A percentile compares a stretch with the other conserved stretches of the same genome.
phyloP scores from a whole-genome alignment of 2,329 filamentous ascomycete genomes.

The Fusarium dimerum region DNA sequence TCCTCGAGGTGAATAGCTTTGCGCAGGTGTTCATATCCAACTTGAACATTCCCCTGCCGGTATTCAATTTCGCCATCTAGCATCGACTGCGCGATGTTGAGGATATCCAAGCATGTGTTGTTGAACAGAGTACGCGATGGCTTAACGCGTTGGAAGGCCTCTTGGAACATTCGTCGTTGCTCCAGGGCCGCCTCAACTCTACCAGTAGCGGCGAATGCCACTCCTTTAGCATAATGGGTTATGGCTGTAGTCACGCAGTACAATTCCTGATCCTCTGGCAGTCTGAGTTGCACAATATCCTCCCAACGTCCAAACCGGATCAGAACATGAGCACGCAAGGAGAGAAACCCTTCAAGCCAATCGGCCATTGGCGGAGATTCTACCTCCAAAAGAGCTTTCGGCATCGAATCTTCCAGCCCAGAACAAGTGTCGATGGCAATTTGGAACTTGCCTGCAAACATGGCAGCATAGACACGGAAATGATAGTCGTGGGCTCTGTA shows the following conservation, averaged over 20 bases:
- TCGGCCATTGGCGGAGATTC: slow-evolving; percentile 75
- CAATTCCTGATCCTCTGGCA: slow-evolving; percentile 60
- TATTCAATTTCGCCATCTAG: slow-evolving; percentile 75
- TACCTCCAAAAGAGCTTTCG: slow-evolving; percentile 63
- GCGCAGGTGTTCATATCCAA: slow-evolving; percentile 61
- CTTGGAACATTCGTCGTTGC: slow-evolving; percentile 52
- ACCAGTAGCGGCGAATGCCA: slow-evolving; percentile 64
- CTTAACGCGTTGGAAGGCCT: slow-evolving; percentile 54
- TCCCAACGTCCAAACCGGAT: slow-evolving; percentile 75
- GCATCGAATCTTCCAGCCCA: slow-evolving; percentile 61
- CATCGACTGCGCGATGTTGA: slow-evolving; percentile 66
- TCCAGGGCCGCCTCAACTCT: slow-evolving; percentile 54
- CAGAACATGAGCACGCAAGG: slow-evolving; percentile 67
- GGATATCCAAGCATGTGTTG: slow-evolving; percentile 53
- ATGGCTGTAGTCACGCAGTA: slow-evolving; percentile 72
- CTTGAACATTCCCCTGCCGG: slow-evolving; percentile 56
- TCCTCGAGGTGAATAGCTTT: slow-evolving; percentile 62
- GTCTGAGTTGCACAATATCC: slow-evolving; percentile 57
- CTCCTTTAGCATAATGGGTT: slow-evolving; percentile 65
- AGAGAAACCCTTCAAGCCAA: slow-evolving; percentile 72
- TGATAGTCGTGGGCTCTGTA: slow-evolving; percentile 77
- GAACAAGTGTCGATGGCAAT: slow-evolving; percentile 62
- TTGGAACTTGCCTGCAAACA: slow-evolving; percentile 69
- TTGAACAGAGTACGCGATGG: slow-evolving; percentile 54
- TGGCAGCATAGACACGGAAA: slow-evolving; percentile 74